These are phyloP conservation scores for Pseudoneurospora amorphoporcata DNA, from an alignment of 495 filamentous ascomycete species.

Conservation along the genomic window DNA sequence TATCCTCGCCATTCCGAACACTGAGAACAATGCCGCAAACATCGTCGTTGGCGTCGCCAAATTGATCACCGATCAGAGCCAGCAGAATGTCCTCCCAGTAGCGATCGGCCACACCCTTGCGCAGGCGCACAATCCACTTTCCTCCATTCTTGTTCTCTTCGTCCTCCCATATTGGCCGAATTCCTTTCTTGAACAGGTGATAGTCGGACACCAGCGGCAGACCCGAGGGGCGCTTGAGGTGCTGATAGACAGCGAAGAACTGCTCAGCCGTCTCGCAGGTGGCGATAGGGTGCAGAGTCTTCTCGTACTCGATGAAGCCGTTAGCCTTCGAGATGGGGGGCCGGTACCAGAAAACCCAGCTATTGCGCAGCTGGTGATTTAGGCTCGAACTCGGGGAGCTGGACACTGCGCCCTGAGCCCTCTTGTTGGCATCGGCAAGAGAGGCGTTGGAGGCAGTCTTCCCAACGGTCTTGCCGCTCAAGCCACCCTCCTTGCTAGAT, in stretches of 20 bases:
- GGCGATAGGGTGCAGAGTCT: conserved; percentile 81
- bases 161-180: conserved; percentile 97
- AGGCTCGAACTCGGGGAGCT: conserved; percentile 18
- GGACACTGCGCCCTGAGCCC: conserved; percentile 11
- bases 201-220: conserved; percentile 93
- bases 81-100: conserved; percentile 96
- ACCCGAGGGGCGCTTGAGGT: conserved; percentile 79
- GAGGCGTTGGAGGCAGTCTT: conserved; percentile 32
- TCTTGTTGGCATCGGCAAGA: conserved; percentile 26
- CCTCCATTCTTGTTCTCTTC: conserved; percentile 92
- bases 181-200: conserved; percentile 94
- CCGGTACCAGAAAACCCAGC: conserved; percentile 95
- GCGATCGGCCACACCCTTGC: conserved; percentile 92
- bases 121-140: conserved; percentile 92
- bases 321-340: conserved; percentile 81
- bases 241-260: conserved; percentile 86
- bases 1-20: conserved; percentile 90
- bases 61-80: conserved; percentile 89
- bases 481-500: conserved; percentile 38
- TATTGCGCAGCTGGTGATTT: conserved; percentile 61
- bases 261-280: conserved; percentile 74
- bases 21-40: conserved; percentile 91
- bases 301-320: conserved; percentile 93
- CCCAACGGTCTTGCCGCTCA: conserved; percentile 31
- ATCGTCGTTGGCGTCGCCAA: conserved; percentile 86